Evolutionary conservation across 208 protist genomes (phyloP).

Genomic region (Crithidia bombi): DNA sequence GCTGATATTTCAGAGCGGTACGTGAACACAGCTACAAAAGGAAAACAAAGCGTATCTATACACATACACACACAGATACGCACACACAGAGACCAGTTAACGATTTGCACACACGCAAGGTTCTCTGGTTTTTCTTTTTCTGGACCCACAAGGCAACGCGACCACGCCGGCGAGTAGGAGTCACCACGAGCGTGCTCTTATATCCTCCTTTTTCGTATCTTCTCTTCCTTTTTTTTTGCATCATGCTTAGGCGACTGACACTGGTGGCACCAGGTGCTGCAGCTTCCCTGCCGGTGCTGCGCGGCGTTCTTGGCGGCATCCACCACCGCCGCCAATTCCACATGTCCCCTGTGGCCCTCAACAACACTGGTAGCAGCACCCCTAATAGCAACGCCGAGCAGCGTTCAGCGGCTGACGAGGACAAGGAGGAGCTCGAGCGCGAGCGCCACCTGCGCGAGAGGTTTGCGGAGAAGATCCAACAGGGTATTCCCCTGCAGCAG

Average conservation of each 20-base stretch:
- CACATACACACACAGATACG: too few relatives aligned
- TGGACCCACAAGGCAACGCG: too few relatives aligned
- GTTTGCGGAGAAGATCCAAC: slow-evolving; percentile 80
- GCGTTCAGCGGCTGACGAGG: slow-evolving; percentile 64
- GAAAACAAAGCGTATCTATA: too few relatives aligned
- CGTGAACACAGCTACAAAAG: too few relatives aligned
- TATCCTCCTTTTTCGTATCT: not conserved
- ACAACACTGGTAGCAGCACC: not conserved
- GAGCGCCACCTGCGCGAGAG: slow-evolving; percentile 73
- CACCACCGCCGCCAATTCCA: slow-evolving; percentile 10
- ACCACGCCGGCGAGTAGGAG: too few relatives aligned
- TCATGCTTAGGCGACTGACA: slow-evolving; percentile 24
- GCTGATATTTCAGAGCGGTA: too few relatives aligned
- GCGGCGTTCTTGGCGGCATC: slow-evolving; percentile 1
- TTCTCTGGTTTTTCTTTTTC: too few relatives aligned
- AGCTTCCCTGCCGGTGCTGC: not conserved
- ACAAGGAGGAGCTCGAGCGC: slow-evolving; percentile 81
- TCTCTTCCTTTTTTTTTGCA: not conserved
- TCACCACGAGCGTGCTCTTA: too few relatives aligned
- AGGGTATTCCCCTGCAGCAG: slow-evolving; percentile 44
- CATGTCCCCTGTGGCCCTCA: slow-evolving; percentile 11
- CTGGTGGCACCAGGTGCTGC: slow-evolving; percentile 10
- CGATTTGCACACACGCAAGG: too few relatives aligned
- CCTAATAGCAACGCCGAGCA: slow-evolving; percentile 16
- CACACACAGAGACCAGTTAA: too few relatives aligned